Percentiles rank a stretch among this genome's conserved stretches.
Conservation (phyloP, 768 basidiomycete species). For the Russula brevipes region DNA sequence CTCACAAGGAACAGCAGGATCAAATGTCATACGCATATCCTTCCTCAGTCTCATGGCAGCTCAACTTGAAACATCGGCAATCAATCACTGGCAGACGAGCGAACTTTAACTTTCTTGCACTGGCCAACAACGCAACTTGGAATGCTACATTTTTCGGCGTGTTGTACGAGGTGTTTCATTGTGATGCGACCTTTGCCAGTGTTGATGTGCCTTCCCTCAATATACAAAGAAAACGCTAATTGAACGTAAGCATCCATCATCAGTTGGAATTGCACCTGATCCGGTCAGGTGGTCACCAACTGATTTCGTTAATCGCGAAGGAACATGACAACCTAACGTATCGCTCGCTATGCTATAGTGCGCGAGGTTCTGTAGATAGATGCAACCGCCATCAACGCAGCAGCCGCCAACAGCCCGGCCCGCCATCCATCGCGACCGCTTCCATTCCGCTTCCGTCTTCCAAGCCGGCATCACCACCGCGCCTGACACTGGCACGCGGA, state of each 20-base stretch:
- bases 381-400: no score
- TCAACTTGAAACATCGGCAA: neutral
- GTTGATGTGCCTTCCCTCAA: conserved; percentile 70
- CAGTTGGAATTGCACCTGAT: no score
- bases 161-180: conserved; percentile 81
- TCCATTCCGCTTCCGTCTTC: neutral
- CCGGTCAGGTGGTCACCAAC: no score
- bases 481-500: no score
- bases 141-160: conserved; percentile 86
- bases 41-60: conserved; percentile 25
- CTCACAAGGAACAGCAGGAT: conserved; percentile 64
- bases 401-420: conserved; percentile 11
- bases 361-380: neutral
- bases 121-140: conserved; percentile 78
- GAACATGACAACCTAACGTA: no score
- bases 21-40: conserved; percentile 98
- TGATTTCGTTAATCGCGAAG: no score
- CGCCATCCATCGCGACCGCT: no score
- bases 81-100: neutral
- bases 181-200: conserved; percentile 64
- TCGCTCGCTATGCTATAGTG: conserved; percentile 14
- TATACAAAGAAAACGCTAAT: no score
- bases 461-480: no score
- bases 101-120: conserved; percentile 61
- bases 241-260: no score